phyloP scores from a whole-genome alignment of 148 eudicot genomes.

The Camellia japonica region DNA sequence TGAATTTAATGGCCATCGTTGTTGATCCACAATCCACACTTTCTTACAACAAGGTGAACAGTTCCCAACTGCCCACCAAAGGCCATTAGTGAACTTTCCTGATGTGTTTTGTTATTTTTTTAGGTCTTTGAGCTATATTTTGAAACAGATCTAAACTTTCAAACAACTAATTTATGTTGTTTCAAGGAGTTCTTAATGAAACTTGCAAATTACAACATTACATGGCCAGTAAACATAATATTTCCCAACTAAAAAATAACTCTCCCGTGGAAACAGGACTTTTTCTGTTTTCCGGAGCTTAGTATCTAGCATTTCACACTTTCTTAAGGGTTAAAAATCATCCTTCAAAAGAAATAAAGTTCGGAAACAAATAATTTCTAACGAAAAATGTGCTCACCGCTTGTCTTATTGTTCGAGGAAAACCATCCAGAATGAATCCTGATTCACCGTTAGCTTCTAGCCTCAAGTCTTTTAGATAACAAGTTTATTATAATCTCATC shows the following conservation, averaged over 20 bases:
- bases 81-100: neutral
- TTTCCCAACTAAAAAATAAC: neutral
- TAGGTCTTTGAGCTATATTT: no score
- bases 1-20: neutral
- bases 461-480: slow-evolving; percentile 91
- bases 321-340: neutral
- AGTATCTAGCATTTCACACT: neutral
- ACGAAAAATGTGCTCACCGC: slow-evolving; percentile 55
- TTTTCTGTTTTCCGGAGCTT: neutral
- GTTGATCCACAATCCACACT: neutral
- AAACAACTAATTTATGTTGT: neutral
- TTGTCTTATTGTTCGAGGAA: slow-evolving; percentile 96
- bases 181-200: neutral
- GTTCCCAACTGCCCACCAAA: neutral
- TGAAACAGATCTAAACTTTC: neutral
- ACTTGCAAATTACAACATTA: neutral
- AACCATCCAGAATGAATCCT: slow-evolving; percentile 96
- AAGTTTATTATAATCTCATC: slow-evolving; percentile 85
- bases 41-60: neutral
- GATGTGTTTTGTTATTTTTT: neutral
- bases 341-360: neutral
- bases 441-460: slow-evolving; percentile 80
- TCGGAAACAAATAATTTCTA: neutral
- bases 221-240: neutral
- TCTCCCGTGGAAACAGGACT: neutral